Conservation (phyloP, 1,284 basidiomycete genomes). For the Cryptococcus sp. region DNA sequence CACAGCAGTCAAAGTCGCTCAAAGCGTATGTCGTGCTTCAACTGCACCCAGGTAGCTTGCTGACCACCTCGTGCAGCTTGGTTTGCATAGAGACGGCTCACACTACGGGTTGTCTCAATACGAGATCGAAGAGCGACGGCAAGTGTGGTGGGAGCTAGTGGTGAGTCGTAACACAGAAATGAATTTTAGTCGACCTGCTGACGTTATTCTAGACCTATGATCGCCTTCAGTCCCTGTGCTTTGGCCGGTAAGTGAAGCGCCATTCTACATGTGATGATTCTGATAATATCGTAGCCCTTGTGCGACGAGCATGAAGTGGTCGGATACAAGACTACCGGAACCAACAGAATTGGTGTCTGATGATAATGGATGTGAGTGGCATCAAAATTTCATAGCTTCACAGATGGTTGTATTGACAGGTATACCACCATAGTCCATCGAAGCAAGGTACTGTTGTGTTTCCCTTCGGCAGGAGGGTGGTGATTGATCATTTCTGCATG, state of each 20-base stretch:
- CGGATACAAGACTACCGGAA: slow-evolving; percentile 46
- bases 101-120: slow-evolving; percentile 45
- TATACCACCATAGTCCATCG: slow-evolving; percentile 31
- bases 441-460: slow-evolving; percentile 25
- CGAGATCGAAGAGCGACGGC: slow-evolving; percentile 47
- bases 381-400: background rate
- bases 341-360: slow-evolving; percentile 29
- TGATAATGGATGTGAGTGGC: slow-evolving; percentile 40
- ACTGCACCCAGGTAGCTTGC: background rate
- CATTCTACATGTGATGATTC: background rate
- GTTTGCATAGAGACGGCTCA: slow-evolving; percentile 50
- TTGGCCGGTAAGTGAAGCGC: slow-evolving; percentile 32
- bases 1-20: slow-evolving; percentile 43
- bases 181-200: background rate
- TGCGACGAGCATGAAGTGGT: slow-evolving; percentile 35
- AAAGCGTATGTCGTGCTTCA: slow-evolving; percentile 31
- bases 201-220: slow-evolving; percentile 38
- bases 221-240: slow-evolving; percentile 50
- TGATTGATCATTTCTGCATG: background rate
- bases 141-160: slow-evolving; percentile 52
- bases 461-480: background rate
- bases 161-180: slow-evolving; percentile 15
- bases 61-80: slow-evolving; percentile 33
- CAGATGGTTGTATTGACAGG: background rate
- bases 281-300: slow-evolving; percentile 28